Evolutionary conservation across 768 basidiomycete genomes (phyloP), one percentile per base, ranked within the genome.

Genomic region (Kwoniella bestiolae): DNA sequence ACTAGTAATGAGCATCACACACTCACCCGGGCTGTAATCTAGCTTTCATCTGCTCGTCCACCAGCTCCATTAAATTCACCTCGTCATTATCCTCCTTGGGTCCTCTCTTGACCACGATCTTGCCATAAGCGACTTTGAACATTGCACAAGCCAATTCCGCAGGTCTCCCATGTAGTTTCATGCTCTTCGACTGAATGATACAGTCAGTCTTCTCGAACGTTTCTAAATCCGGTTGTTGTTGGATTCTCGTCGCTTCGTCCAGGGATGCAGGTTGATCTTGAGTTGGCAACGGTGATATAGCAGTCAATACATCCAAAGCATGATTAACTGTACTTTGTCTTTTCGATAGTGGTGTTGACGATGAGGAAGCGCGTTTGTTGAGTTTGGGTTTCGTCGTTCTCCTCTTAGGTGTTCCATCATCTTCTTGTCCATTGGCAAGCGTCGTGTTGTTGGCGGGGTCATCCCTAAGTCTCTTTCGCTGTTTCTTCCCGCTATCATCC

Each of bases 121-220:
- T 75, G 8, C 65, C 60, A 47, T 77, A 77, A 29, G 76, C 73
- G 23, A 71, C 68, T 23, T 53, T 58, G 1, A 77, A 38, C 76
- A 77, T 77, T 5, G 74, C 68, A 51, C 71, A 69, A 6, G 68
- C 71, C 25, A 77, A 56, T 59, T 77, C 76, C 11, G 67, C 60
- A 2, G 73, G 71, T 52, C 76, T 34, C 5, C 69, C 70, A 53
- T 75, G 76, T 6, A 73, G 57, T 46, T 70, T 75, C 55, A 75
- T 63, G 44, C 66, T 67, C 45, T 56, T 34, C n/a, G 44, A 26
- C 21, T 66, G 32, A 25, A 25, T 56, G 16, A 32, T 28, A n/a
- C 18, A 21, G 5, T 21, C 32, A 26, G 0, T 26, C 3, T 32
- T 8, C 16, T 60, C 47, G 26, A 29, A 51, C 16, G 60, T 21